Base-by-base conservation (phyloP, 78 protist species). In the Dictyostelium brefeldianum region DNA sequence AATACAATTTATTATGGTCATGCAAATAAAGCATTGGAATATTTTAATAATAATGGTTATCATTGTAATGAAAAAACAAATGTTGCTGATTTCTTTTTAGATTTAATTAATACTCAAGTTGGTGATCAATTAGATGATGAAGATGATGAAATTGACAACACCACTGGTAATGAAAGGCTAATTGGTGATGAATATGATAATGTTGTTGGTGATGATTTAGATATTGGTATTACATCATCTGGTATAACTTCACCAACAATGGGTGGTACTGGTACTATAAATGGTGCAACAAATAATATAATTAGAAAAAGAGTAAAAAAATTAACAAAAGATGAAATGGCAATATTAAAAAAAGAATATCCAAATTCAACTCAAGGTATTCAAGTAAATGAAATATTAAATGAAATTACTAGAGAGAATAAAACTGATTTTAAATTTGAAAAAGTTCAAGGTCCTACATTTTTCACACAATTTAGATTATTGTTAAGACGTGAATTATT, bases 61-160 rank as follows among this genome's bases (percentile, higher is more conserved):
- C 56, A 85, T 29, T 85, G 92, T 62, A 15, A 51, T 59, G 54
- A 65, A 43, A 46, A 14, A 27, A 62, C 70, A 5, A 85, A 85
- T 48, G 83, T 83, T 27, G 92, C 92, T 9, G 92, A 85, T 53
- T 85, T 69, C 36, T 85, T 75, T 70, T 56, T 85, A 67, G 92
- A 85, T 77, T 41, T 85, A 47, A 85, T 85, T 36, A 85, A 85
- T 48, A 62, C 78, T n/a, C 92, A 85, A 59, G 51, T 85, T 29
- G 77, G 77, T 25, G 83, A 85, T 54, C 29, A 78, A 12, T 48
- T 9, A 14, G 83, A 75, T 12, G 36, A 41, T 9, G 78, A 62
- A 27, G 78, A 75, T 14, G 29, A 17, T 3, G n/a, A 25, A 20
- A 54, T 36, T 47, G 78, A 75, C 17, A 47, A 75, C 11, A 67